Percentiles rank a stretch among this genome's conserved stretches.
Conservation (phyloP, 2,329 filamentous ascomycete species). For the Neofusicoccum laricinum region DNA sequence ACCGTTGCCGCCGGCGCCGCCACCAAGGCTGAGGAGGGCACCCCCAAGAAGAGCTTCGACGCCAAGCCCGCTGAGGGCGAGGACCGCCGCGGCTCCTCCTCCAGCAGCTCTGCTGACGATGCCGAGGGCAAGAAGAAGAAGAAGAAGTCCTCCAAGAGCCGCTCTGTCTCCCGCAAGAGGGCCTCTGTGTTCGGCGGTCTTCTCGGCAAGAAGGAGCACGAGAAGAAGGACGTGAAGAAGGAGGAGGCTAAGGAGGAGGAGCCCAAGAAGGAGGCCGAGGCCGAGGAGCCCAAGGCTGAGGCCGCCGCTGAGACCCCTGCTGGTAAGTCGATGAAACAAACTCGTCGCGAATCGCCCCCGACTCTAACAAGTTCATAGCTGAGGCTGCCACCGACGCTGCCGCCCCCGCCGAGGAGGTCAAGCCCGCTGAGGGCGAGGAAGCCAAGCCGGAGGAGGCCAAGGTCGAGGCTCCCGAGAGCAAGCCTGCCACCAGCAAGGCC, state of each 20-base stretch:
- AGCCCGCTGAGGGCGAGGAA: slow-evolving; percentile 21
- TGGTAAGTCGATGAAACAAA: slow-evolving; percentile 24
- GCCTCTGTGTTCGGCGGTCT: slow-evolving; percentile 57
- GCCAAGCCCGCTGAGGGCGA: slow-evolving; percentile 33
- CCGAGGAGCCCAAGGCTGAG: slow-evolving; percentile 34
- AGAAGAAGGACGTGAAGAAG: slow-evolving; percentile 37
- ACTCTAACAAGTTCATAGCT: background rate
- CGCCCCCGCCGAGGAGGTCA: slow-evolving; percentile 39
- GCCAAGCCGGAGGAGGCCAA: slow-evolving; percentile 36
- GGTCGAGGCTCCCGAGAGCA: slow-evolving; percentile 37
- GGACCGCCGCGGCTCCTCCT: slow-evolving; percentile 37
- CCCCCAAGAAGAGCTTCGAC: slow-evolving; percentile 49
- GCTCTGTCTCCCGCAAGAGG: slow-evolving; percentile 59
- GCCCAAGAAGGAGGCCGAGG: slow-evolving; percentile 38
- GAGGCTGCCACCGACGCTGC: slow-evolving; percentile 29
- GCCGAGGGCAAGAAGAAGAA: slow-evolving; percentile 47
- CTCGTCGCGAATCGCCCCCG: no score
- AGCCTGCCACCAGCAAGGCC: slow-evolving; percentile 55
- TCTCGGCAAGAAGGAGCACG: slow-evolving; percentile 59
- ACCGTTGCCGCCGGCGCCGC: slow-evolving; percentile 38
- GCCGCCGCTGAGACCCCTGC: slow-evolving; percentile 28
- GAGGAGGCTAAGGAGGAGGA: slow-evolving; percentile 45
- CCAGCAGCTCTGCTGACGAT: slow-evolving; percentile 41
- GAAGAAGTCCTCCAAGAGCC: slow-evolving; percentile 55
- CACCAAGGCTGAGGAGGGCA: slow-evolving; percentile 35